phyloP scores from a whole-genome alignment of 2,329 filamentous ascomycete genomes.

The Pseudocercospora ulei region DNA sequence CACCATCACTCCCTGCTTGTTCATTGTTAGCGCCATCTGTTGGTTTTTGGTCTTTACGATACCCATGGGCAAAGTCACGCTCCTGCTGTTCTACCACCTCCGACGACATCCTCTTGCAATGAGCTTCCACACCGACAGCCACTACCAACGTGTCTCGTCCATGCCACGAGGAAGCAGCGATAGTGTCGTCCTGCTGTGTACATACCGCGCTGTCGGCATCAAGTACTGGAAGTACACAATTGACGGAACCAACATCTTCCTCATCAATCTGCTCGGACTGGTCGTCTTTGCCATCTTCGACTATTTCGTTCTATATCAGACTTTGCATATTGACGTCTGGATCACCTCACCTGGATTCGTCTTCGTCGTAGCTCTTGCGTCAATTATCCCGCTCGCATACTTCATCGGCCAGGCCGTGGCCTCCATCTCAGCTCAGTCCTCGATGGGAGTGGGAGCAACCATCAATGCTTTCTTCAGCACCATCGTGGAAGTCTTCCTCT shows the following conservation, averaged over 20 bases:
- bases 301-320: conserved; percentile 65
- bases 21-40: conserved; percentile 77
- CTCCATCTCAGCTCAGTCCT: conserved; percentile 95
- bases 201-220: conserved; percentile 83
- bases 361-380: conserved; percentile 73
- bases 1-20: conserved; percentile 73
- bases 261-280: conserved; percentile 90
- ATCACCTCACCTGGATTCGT: conserved; percentile 77
- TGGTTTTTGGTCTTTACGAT: conserved; percentile 98
- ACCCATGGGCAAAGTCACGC: conserved; percentile 92
- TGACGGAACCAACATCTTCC: conserved; percentile 96
- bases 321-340: conserved; percentile 59
- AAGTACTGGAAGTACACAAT: conserved; percentile 99
- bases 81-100: conserved; percentile 81
- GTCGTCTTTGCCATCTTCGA: conserved; percentile 94
- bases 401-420: conserved; percentile 98
- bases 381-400: conserved; percentile 92
- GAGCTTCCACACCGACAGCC: conserved; percentile 80
- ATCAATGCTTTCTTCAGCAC: conserved; percentile 99
- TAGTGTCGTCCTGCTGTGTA: conserved; percentile 78
- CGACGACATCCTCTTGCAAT: conserved; percentile 84
- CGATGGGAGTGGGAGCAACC: conserved; percentile 92
- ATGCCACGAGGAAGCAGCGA: conserved; percentile 46
- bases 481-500: conserved; percentile 92
- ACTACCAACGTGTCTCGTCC: conserved; percentile 56